Percentiles rank a stretch among this genome's conserved stretches.
Conservation (phyloP, 2,329 filamentous ascomycete species). For the Rutstroemia sp. region DNA sequence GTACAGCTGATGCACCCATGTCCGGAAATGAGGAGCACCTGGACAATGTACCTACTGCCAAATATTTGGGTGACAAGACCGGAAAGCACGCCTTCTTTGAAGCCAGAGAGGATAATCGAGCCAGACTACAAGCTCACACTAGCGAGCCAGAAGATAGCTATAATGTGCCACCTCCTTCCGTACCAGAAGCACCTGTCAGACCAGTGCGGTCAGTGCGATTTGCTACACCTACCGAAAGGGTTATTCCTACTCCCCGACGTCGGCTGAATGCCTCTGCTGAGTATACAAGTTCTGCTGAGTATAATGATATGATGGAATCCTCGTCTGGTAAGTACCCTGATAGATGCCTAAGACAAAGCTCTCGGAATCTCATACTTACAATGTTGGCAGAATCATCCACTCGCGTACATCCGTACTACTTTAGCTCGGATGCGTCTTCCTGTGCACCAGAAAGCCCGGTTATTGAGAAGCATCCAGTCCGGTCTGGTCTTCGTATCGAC, state of each 20-base stretch:
- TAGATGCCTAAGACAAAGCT: not conserved
- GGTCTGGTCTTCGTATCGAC: slow-evolving; percentile 24
- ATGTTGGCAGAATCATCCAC: not conserved
- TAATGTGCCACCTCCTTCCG: not conserved
- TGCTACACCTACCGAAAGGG: not conserved
- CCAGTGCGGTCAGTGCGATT: not conserved
- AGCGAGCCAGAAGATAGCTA: not conserved
- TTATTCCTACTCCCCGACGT: not conserved
- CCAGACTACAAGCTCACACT: slow-evolving; percentile 11
- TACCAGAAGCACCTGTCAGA: not conserved
- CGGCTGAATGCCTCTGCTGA: not conserved
- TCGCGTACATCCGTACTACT: slow-evolving; percentile 5
- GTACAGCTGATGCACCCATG: not conserved
- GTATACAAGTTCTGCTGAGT: not conserved
- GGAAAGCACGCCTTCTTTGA: slow-evolving; percentile 28
- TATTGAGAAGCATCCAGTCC: slow-evolving; percentile 8
- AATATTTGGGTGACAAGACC: slow-evolving; percentile 22
- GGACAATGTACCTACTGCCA: not conserved
- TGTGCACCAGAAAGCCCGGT: slow-evolving; percentile 6
- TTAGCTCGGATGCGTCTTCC: slow-evolving; percentile 2
- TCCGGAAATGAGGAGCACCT: not conserved
- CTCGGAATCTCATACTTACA: not conserved
- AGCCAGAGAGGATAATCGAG: slow-evolving; percentile 27
- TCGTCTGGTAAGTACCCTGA: not conserved
- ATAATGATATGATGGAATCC: not conserved